Percentiles rank a stretch among this genome's conserved stretches.
These are phyloP conservation scores for Coprinopsis strossmayeri DNA, from an alignment of 768 basidiomycete genomes.

Conservation along the genomic window DNA sequence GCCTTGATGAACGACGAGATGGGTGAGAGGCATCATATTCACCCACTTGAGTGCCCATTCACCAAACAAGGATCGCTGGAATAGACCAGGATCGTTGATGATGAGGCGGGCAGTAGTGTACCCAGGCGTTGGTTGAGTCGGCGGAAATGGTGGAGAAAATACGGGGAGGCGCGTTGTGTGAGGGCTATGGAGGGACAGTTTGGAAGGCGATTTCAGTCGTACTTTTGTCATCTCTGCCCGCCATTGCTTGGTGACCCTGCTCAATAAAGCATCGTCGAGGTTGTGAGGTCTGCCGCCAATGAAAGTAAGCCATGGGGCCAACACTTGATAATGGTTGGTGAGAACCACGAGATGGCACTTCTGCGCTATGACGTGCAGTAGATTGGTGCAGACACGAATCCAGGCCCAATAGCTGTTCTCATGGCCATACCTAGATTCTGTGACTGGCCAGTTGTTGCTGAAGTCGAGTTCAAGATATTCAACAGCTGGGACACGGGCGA, in stretches of 20 bases:
- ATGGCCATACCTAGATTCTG: constrained; percentile 6
- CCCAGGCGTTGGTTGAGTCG: neutral
- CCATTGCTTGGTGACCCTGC: neutral
- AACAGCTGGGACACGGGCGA: constrained; percentile 3
- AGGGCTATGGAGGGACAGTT: neutral
- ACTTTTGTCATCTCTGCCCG: neutral
- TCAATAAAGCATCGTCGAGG: constrained; percentile 5
- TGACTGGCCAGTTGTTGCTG: constrained; percentile 7
- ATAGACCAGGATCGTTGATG: constrained; percentile 8
- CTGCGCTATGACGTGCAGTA: constrained; percentile 9
- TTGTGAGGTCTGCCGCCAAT: constrained; percentile 9
- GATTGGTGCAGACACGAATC: constrained; percentile 8
- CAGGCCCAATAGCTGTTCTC: constrained; percentile 10
- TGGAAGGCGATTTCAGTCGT: neutral
- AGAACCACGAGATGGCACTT: constrained; percentile 6
- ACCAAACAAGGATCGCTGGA: constrained; percentile 10
- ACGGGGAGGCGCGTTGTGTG: neutral
- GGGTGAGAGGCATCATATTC: constrained; percentile 9
- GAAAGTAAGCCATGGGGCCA: constrained; percentile 8
- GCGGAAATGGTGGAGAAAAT: constrained; percentile 4
- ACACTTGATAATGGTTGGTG: constrained; percentile 9
- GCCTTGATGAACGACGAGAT: constrained; percentile 9
- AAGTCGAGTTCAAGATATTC: constrained; percentile 10
- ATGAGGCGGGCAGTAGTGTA: constrained; percentile 5
- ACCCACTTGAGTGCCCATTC: constrained; percentile 10